Conservation (phyloP, 371 early-diverging fungal species). For the Mucor velutinosus region DNA sequence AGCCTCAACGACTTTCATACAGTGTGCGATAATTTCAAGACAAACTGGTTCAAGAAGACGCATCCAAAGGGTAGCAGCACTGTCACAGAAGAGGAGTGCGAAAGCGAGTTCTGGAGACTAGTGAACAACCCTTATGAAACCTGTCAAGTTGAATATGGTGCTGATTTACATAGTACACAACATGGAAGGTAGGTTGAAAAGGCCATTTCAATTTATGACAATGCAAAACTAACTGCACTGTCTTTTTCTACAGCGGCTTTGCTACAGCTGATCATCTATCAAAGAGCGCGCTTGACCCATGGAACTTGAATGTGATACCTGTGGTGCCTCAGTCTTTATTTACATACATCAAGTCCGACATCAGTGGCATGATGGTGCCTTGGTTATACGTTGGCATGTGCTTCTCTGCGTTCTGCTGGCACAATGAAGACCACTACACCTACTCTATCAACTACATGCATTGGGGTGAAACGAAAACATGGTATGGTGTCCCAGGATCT, state of each 20-base stretch:
- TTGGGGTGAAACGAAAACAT: constrained; percentile 96
- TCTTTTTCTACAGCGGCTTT: constrained; percentile 22
- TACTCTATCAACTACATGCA: constrained; percentile 97
- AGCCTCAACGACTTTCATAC: constrained; percentile 80
- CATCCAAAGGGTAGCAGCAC: constrained; percentile 17
- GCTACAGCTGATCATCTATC: constrained; percentile 20
- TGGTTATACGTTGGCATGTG: constrained; percentile 98
- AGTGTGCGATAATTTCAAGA: constrained; percentile 81
- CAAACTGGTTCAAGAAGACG: constrained; percentile 64
- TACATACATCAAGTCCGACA: constrained; percentile 85
- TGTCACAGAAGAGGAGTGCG: constrained; percentile 82
- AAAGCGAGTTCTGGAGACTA: constrained; percentile 95
- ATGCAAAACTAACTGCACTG: not conserved
- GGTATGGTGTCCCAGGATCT: constrained; percentile 94
- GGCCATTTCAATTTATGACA: not conserved
- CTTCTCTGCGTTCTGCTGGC: constrained; percentile 98
- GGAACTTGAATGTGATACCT: constrained; percentile 92
- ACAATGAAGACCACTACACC: constrained; percentile 95
- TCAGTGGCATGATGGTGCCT: constrained; percentile 95
- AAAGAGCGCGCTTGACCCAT: constrained; percentile 61
- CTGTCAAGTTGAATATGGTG: constrained; percentile 95
- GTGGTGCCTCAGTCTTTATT: constrained; percentile 81
- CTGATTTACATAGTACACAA: constrained; percentile 89
- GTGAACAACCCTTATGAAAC: constrained; percentile 85
- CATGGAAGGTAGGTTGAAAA: constrained; percentile 74